Conservation (phyloP, 2,329 filamentous ascomycete species). For the Aspergillus glaucus region DNA sequence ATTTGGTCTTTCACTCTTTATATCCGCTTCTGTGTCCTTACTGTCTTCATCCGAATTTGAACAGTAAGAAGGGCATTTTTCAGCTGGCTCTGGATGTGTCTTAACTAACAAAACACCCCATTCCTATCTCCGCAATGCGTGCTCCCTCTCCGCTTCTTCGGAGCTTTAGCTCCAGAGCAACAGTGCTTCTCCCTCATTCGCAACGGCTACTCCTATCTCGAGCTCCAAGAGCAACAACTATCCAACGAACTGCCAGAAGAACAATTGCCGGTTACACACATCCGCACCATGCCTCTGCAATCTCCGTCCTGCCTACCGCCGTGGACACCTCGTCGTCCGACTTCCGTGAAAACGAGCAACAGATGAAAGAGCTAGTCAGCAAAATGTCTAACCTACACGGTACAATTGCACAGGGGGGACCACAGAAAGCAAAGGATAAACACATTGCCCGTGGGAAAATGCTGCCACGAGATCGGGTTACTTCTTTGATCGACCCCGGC, state of each 20-base stretch:
- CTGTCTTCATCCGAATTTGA: not conserved
- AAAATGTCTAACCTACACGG: constrained; percentile 64
- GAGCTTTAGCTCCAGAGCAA: constrained; percentile 26
- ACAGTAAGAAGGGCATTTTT: not conserved
- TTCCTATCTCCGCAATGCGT: constrained; percentile 29
- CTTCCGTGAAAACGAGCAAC: constrained; percentile 71
- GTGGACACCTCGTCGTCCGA: constrained; percentile 72
- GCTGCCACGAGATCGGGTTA: constrained; percentile 83
- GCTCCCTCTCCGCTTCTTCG: constrained; percentile 33
- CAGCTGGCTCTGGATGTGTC: not conserved
- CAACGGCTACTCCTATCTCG: constrained; percentile 15
- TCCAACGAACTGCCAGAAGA: constrained; percentile 20
- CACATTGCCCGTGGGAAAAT: constrained; percentile 86
- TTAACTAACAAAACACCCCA: not conserved
- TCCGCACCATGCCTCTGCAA: constrained; percentile 71
- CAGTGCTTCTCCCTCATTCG: constrained; percentile 15
- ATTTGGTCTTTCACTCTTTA: constrained; percentile 7
- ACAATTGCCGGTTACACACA: constrained; percentile 70
- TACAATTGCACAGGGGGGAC: constrained; percentile 67
- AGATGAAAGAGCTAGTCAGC: constrained; percentile 68
- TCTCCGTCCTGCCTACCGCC: constrained; percentile 69
- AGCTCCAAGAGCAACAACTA: constrained; percentile 2
- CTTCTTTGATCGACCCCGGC: constrained; percentile 79
- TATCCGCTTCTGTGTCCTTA: constrained; percentile 1
- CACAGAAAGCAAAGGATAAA: constrained; percentile 77